Evolutionary conservation across 108 stramenopile species (phyloP), one percentile per base, ranked within the genome.

Genomic region (Stephanodiscus triporus): DNA sequence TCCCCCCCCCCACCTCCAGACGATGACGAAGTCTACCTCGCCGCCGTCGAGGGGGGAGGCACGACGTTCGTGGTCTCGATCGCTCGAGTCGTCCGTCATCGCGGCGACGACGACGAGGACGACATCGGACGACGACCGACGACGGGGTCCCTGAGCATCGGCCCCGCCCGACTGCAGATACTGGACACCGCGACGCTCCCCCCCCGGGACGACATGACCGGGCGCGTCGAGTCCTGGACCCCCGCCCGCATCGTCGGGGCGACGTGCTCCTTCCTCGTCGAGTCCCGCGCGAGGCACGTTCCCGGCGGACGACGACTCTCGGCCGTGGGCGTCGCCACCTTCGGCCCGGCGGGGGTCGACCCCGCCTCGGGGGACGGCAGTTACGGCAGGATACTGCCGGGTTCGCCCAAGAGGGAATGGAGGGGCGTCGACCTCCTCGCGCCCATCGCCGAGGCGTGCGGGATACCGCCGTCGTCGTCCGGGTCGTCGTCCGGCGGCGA

Each of bases 41-140:
- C 95, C 29, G 96, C 91, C 13, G 90, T 99, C 1, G 98, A 99
- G 84, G 97, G 94, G 29, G 98, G 98, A 13, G 98, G 98, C 0
- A 97, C 98, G 27, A 87, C 96, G 14, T 99, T 96, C 75, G 77
- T 89, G 11, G 92, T 92, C 6, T 92, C 92, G 14, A 68, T 98
- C 20, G 90, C 79, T 45, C 50, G 56, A 11, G 76, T 80, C 45
- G 16, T 68, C 49, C 55, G 55, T 51, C 17, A 82, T 54, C 11
- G 74, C 38, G n/a, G 79, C 27, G n/a, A 76, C 83, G 36, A 72
- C 59, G 45, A 68, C 62, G 22, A 63, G 49, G 37, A 70, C 19
- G 42, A 42, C 47, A 36, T 36, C n/a, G n/a, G 24, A 72, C 27
- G 27, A 83, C 85, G 27, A 66, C 80, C 57, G 22, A 30, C 2